Percentiles rank a stretch among this genome's conserved stretches.
Conservation (phyloP, 352 stramenopile species). For the Globisporangium heterothallicum region DNA sequence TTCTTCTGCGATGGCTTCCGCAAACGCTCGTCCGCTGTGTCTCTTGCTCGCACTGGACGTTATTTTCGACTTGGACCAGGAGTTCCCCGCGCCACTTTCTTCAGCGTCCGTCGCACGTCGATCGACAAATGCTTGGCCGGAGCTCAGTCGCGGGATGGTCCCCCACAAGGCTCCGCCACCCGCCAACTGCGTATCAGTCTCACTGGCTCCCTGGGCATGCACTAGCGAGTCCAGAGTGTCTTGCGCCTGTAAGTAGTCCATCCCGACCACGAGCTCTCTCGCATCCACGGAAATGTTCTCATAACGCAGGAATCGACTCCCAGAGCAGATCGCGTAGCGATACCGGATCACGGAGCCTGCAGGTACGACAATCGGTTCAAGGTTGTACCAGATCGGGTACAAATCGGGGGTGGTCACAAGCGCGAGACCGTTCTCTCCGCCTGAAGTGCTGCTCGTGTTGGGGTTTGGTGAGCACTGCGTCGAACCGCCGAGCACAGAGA, state of each 20-base stretch:
- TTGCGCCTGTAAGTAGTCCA: constrained; percentile 62
- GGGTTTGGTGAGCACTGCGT: constrained; percentile 49
- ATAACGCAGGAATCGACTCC: constrained; percentile 72
- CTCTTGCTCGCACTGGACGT: constrained; percentile 15
- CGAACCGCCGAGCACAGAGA: constrained; percentile 59
- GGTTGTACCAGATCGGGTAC: constrained; percentile 88
- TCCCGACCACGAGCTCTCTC: constrained; percentile 50
- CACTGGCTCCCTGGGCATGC: not conserved
- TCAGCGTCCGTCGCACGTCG: constrained; percentile 48
- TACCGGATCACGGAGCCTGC: constrained; percentile 66
- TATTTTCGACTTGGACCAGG: constrained; percentile 15
- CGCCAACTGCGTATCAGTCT: constrained; percentile 12
- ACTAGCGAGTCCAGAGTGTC: constrained; percentile 60
- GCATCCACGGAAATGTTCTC: constrained; percentile 38
- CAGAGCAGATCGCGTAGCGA: constrained; percentile 81
- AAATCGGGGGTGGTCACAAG: constrained; percentile 84
- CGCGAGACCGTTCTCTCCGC: constrained; percentile 44
- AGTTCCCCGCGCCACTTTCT: constrained; percentile 20
- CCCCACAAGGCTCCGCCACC: constrained; percentile 29
- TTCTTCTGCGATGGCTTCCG: constrained; percentile 58
- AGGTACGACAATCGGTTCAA: constrained; percentile 69
- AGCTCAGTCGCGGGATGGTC: constrained; percentile 74
- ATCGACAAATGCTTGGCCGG: constrained; percentile 78
- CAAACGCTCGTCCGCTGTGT: constrained; percentile 22
- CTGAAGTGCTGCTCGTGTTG: constrained; percentile 22